Conservation (phyloP, 768 basidiomycete species). For the Russula griseocarnosa region DNA sequence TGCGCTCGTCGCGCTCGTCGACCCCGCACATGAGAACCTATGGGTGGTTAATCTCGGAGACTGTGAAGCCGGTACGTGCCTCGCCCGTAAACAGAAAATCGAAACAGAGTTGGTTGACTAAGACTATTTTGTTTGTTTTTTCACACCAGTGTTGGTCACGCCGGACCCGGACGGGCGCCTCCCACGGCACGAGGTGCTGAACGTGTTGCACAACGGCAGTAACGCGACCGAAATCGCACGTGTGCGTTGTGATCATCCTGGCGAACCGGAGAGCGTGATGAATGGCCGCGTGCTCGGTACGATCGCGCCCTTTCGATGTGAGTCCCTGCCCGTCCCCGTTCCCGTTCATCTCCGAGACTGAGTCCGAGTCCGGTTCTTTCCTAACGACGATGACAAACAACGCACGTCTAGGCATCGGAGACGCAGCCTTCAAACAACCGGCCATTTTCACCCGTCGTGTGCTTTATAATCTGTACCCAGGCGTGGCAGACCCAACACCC, state of each 20-base stretch:
- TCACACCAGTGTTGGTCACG: conserved; percentile 41
- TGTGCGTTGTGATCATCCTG: conserved; percentile 60
- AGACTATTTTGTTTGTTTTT: background rate
- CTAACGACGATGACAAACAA: background rate
- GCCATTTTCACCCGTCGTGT: conserved; percentile 34
- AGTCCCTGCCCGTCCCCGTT: conserved; percentile 31
- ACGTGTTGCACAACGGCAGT: conserved; percentile 64
- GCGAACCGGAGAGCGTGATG: conserved; percentile 63
- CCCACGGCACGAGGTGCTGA: conserved; percentile 53
- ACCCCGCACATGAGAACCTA: conserved; percentile 64
- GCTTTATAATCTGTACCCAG: conserved; percentile 37
- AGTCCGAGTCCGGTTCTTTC: background rate
- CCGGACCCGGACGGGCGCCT: conserved; percentile 46
- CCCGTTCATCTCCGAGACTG: background rate
- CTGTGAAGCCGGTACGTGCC: conserved; percentile 64
- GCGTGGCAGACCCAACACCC: conserved; percentile 34
- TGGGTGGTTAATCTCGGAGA: conserved; percentile 83
- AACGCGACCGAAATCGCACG: conserved; percentile 64
- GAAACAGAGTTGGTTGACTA: background rate
- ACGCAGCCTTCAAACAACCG: conserved; percentile 40
- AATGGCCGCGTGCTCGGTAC: conserved; percentile 71
- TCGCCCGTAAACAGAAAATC: background rate
- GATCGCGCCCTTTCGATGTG: conserved; percentile 74
- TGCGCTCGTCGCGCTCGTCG: conserved; percentile 68
- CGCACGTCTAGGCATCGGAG: conserved; percentile 35